A percentile compares a stretch with the other conserved stretches of the same genome.
phyloP scores from a whole-genome alignment of 164 flowering plant species.

The Paratinospora sagittata region DNA sequence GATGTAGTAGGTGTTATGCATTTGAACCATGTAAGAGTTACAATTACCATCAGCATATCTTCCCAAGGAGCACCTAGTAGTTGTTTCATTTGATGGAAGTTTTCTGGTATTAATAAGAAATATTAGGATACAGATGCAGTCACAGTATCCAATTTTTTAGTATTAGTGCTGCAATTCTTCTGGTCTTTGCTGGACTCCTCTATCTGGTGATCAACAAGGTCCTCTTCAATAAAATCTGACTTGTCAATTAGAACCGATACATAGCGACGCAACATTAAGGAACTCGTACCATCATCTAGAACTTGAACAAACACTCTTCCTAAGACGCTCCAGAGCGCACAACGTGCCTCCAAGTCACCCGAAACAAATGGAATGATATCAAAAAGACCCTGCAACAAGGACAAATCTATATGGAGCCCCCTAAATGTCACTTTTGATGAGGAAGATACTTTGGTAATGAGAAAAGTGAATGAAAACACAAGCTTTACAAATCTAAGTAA shows the following conservation, averaged over 20 bases:
- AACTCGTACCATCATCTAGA: conserved; percentile 40
- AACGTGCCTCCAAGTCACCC: conserved; percentile 67
- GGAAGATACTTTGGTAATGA: not conserved
- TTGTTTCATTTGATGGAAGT: not conserved
- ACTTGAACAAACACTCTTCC: conserved; percentile 46
- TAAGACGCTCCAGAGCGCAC: conserved; percentile 78
- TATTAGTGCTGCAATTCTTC: conserved; percentile 15
- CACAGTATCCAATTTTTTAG: conserved; percentile 26
- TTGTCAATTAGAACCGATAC: conserved; percentile 44
- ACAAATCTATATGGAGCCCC: conserved; percentile 41
- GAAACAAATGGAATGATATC: conserved; percentile 64
- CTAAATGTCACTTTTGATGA: conserved; percentile 15
- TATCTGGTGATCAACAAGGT: conserved; percentile 51
- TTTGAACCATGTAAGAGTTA: not conserved
- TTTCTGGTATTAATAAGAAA: not conserved
- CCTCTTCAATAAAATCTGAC: conserved; percentile 66
- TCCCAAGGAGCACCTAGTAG: too few species aligned
- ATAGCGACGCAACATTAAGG: conserved; percentile 32
- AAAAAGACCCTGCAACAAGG: conserved; percentile 63
- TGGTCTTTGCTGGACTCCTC: too few species aligned
- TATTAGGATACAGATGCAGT: conserved; percentile 59
- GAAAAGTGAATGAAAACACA: not conserved
- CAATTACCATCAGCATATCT: too few species aligned
- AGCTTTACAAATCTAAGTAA: not conserved
- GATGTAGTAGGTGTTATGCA: not conserved